Conservation (phyloP, 1,284 basidiomycete genomes). For the Naganishia sp. region DNA sequence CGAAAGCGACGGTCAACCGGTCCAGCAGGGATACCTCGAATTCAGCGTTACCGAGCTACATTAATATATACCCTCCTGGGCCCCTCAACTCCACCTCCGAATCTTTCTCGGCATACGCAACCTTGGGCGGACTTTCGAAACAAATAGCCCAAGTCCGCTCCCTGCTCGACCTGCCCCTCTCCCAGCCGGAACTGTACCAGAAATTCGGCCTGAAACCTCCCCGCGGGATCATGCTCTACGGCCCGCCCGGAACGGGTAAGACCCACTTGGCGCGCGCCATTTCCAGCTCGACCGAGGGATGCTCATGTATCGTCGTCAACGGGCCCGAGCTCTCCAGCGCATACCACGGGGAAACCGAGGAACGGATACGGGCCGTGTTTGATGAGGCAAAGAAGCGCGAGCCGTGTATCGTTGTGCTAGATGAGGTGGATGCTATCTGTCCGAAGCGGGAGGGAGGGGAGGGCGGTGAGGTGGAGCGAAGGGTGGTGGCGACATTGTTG, state of each 20-base stretch:
- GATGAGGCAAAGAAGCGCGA: conserved; percentile 74
- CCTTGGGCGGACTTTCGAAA: conserved; percentile 82
- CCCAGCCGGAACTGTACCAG: conserved; percentile 81
- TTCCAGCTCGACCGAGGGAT: conserved; percentile 70
- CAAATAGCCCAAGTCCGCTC: conserved; percentile 88
- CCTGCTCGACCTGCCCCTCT: conserved; percentile 92
- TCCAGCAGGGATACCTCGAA: conserved; percentile 1
- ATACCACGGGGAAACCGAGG: conserved; percentile 95
- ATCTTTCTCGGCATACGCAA: conserved; percentile 57
- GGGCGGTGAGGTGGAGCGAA: conserved; percentile 90
- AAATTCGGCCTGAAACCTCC: conserved; percentile 89
- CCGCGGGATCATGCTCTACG: conserved; percentile 83
- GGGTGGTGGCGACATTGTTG: conserved; percentile 91
- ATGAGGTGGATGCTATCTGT: conserved; percentile 94
- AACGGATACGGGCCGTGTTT: conserved; percentile 85
- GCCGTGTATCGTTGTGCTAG: conserved; percentile 90
- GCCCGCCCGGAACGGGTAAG: conserved; percentile 92
- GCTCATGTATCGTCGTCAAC: conserved; percentile 83
- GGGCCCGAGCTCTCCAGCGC: conserved; percentile 92
- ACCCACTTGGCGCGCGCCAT: conserved; percentile 89
- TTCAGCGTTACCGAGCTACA: conserved; percentile 44
- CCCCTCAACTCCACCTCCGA: conserved; percentile 32
- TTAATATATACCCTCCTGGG: conserved; percentile 50
- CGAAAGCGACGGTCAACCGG: conserved; percentile 4
- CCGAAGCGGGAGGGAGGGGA: conserved; percentile 81